Percentiles rank a stretch among this genome's conserved stretches.
Conservation (phyloP, 768 basidiomycete genomes). For the Mycena chlorophos region DNA sequence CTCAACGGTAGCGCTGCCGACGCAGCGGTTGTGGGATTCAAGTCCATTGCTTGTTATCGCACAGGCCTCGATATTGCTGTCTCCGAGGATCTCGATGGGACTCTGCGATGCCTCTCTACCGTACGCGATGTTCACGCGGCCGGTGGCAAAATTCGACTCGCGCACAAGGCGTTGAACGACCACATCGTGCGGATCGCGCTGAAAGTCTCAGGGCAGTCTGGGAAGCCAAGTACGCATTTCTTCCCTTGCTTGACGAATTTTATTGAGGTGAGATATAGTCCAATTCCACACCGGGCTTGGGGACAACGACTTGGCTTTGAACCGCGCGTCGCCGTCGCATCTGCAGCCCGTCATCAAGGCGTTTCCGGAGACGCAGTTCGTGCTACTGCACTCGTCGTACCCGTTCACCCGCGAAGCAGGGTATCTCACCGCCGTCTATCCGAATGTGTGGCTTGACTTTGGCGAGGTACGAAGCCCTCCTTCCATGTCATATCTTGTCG, state of each 20-base stretch:
- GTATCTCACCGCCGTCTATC: conserved; percentile 69
- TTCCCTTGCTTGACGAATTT: not conserved
- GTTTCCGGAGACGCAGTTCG: conserved; percentile 58
- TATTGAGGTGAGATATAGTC: conserved; percentile 42
- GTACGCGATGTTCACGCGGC: conserved; percentile 37
- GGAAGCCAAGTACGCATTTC: conserved; percentile 57
- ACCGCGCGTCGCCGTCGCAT: conserved; percentile 59
- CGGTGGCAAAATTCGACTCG: conserved; percentile 48
- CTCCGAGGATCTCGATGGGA: conserved; percentile 25
- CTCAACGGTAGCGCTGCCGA: conserved; percentile 44
- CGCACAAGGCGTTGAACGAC: conserved; percentile 67
- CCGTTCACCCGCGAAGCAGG: conserved; percentile 78
- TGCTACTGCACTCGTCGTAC: conserved; percentile 76
- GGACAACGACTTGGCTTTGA: conserved; percentile 66
- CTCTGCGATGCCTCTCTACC: conserved; percentile 32
- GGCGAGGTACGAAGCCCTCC: conserved; percentile 53
- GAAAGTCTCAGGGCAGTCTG: conserved; percentile 47
- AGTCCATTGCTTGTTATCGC: conserved; percentile 77
- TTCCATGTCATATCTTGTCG: not conserved
- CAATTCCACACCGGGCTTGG: conserved; percentile 86
- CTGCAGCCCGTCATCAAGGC: conserved; percentile 69
- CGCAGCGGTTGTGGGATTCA: conserved; percentile 62
- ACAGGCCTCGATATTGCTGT: conserved; percentile 63
- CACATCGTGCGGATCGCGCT: conserved; percentile 58
- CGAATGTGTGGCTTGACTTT: conserved; percentile 78